A percentile compares a stretch with the other conserved stretches of the same genome.
Conservation (phyloP, 129 eudicot species). For the Lactuca sativa region DNA sequence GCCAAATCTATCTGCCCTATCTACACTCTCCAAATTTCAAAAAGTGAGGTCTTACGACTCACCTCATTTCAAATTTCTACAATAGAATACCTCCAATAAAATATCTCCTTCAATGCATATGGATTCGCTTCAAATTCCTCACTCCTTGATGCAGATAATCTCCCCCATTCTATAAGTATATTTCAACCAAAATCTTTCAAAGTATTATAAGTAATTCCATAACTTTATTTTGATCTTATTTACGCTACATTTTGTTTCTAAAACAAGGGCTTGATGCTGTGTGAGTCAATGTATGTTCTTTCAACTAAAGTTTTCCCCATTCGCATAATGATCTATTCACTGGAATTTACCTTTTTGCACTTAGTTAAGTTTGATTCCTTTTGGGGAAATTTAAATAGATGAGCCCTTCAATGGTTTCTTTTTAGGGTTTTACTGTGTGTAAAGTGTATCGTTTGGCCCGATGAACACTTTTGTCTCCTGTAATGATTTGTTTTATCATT, state of each 20-base stretch:
- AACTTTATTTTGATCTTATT: slow-evolving; percentile 2
- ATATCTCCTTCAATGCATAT: slow-evolving; percentile 16
- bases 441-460: neutral
- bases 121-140: neutral
- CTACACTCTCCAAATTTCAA: slow-evolving; percentile 30
- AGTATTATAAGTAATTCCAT: neutral
- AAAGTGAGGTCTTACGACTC: slow-evolving; percentile 19
- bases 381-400: neutral
- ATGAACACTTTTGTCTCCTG: neutral
- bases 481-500: neutral
- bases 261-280: slow-evolving; percentile 28
- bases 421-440: slow-evolving; percentile 10
- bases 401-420: neutral
- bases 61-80: slow-evolving; percentile 26
- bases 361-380: neutral
- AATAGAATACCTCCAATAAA: slow-evolving; percentile 11
- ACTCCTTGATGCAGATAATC: neutral
- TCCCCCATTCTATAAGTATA: slow-evolving; percentile 15
- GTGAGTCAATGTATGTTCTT: neutral
- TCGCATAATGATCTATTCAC: neutral
- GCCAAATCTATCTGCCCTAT: neutral
- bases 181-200: slow-evolving; percentile 8
- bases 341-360: neutral
- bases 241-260: neutral
- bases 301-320: slow-evolving; percentile 3